Conservation (phyloP, 805 yeast genomes). For the Wickerhamomyces mucosus region DNA sequence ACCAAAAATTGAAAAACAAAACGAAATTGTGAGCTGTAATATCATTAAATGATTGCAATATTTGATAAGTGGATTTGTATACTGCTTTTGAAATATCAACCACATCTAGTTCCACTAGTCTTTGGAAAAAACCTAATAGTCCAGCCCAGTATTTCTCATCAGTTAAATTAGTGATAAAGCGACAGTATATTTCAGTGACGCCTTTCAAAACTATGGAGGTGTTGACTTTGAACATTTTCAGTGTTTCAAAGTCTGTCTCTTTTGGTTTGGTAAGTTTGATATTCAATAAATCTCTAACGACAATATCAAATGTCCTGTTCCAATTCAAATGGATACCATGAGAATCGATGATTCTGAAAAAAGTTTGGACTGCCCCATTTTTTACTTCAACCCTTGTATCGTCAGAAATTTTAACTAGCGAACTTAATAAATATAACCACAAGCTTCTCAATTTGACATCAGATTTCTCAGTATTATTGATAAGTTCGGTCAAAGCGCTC, state of each 20-base stretch:
- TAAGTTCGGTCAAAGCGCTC: conserved; percentile 20
- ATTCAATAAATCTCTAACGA: conserved; percentile 43
- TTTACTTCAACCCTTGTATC: conserved; percentile 73
- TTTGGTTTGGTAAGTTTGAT: conserved; percentile 10
- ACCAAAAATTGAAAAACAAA: conserved; percentile 43
- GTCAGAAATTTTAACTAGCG: conserved; percentile 51
- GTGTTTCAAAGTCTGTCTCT: conserved; percentile 18
- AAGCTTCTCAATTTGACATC: conserved; percentile 29
- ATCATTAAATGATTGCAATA: conserved; percentile 29
- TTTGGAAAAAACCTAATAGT: conserved; percentile 39
- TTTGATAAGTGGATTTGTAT: conserved; percentile 41
- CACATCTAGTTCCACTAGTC: conserved; percentile 32
- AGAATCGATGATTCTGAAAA: conserved; percentile 71
- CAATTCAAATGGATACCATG: conserved; percentile 57
- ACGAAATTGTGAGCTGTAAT: conserved; percentile 26
- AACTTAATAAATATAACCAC: conserved; percentile 57
- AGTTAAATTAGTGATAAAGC: conserved; percentile 34
- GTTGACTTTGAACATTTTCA: conserved; percentile 50
- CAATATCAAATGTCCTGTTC: conserved; percentile 56
- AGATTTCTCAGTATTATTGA: conserved; percentile 15
- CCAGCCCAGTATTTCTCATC: conserved; percentile 42
- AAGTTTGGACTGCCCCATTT: conserved; percentile 84
- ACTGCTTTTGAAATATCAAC: conserved; percentile 46
- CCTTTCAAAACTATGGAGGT: conserved; percentile 56
- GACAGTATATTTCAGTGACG: conserved; percentile 46